Conservation (phyloP, 2,329 filamentous ascomycete species). For the Aotearoamyces nothofagi region DNA sequence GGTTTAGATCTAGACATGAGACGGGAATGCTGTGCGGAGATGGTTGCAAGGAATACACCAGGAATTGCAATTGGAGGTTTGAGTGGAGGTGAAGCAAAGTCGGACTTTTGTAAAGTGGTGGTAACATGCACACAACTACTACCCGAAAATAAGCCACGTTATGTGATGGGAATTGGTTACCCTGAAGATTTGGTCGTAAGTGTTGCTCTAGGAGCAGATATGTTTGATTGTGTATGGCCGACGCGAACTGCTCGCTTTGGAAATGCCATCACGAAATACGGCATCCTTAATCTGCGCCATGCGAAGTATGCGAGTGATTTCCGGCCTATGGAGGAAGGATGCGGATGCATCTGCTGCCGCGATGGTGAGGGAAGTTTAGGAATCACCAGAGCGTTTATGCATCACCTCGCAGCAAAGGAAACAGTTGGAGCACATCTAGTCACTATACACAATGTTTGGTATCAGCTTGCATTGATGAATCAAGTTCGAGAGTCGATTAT, state of each 20-base stretch:
- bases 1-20: constrained; percentile 81
- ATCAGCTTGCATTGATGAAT: constrained; percentile 74
- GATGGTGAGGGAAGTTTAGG: constrained; percentile 55
- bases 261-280: constrained; percentile 72
- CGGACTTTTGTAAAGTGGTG: constrained; percentile 83
- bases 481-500: constrained; percentile 62
- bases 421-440: constrained; percentile 75
- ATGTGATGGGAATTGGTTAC: constrained; percentile 98
- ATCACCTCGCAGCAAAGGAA: constrained; percentile 88
- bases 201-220: constrained; percentile 86
- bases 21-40: constrained; percentile 66
- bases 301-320: constrained; percentile 67
- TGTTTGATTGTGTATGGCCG: constrained; percentile 99
- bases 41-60: constrained; percentile 82
- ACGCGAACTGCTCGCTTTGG: constrained; percentile 92
- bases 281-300: constrained; percentile 75
- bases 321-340: constrained; percentile 66
- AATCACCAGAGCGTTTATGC: constrained; percentile 75
- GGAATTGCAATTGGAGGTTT: constrained; percentile 94
- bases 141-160: constrained; percentile 85
- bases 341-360: constrained; percentile 66
- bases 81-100: constrained; percentile 88
- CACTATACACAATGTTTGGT: constrained; percentile 93
- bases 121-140: constrained; percentile 71
- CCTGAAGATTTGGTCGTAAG: constrained; percentile 92